A percentile compares a stretch with the other conserved stretches of the same genome.
Evolutionary conservation across 495 filamentous ascomycete species (phyloP).

Genomic region (Penicillium fimorum): DNA sequence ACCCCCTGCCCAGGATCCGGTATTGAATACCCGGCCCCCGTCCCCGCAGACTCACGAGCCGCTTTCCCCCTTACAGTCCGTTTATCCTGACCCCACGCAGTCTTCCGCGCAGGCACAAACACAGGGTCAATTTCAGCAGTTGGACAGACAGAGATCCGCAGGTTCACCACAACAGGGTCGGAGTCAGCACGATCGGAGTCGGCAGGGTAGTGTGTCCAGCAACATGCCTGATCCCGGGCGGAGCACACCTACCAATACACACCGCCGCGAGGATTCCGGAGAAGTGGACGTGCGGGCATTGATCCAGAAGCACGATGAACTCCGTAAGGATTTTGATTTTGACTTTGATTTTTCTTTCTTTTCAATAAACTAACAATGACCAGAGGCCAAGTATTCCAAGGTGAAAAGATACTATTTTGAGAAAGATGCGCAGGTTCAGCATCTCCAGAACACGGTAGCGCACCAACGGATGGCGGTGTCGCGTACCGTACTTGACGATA

Average conservation of each 20-base stretch:
- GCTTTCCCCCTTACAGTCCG: constrained; percentile 29
- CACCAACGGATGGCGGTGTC: constrained; percentile 94
- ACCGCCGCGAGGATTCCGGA: constrained; percentile 52
- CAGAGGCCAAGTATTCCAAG: constrained; percentile 94
- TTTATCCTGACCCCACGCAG: constrained; percentile 37
- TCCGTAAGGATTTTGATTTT: constrained; percentile 51
- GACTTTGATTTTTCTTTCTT: background rate
- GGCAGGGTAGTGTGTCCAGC: constrained; percentile 26
- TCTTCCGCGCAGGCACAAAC: constrained; percentile 22
- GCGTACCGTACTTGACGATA: constrained; percentile 92
- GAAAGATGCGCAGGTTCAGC: constrained; percentile 87
- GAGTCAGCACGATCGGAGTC: constrained; percentile 16
- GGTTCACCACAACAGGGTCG: constrained; percentile 16
- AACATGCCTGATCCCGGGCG: constrained; percentile 51
- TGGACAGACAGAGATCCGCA: constrained; percentile 1
- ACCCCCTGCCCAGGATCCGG: constrained; percentile 21
- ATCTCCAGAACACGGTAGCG: constrained; percentile 92
- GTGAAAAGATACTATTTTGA: constrained; percentile 98
- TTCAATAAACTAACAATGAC: constrained; percentile 12
- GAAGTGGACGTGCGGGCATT: constrained; percentile 48
- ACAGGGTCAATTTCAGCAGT: constrained; percentile 9
- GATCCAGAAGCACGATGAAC: constrained; percentile 56
- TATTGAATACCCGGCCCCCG: constrained; percentile 45
- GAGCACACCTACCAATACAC: constrained; percentile 57
- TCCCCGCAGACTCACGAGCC: constrained; percentile 59